Evolutionary conservation across 176 grass and related monocot species (phyloP).

Genomic region (Raddia guianensis): DNA sequence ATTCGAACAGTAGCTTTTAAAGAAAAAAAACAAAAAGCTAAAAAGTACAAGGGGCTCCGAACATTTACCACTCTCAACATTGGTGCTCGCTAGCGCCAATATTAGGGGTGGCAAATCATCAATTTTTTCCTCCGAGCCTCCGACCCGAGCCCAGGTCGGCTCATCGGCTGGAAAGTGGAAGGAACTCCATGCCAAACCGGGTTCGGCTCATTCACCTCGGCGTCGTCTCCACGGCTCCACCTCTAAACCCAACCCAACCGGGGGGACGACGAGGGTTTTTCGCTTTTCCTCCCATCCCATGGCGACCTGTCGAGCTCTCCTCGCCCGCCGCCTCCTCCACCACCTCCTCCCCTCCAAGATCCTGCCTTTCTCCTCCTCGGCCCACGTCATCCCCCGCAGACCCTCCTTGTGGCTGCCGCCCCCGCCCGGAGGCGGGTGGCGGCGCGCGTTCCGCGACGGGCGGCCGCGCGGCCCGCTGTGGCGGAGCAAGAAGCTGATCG

Average conservation of each 20-base stretch:
- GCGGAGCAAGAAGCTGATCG: constrained; percentile 94
- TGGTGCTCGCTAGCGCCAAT: too few relatives aligned
- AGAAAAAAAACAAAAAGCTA: too few relatives aligned
- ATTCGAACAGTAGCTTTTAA: too few relatives aligned
- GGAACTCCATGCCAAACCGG: too few relatives aligned
- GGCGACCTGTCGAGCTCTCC: constrained; percentile 39
- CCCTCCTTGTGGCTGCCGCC: neutral
- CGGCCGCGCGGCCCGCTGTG: constrained; percentile 89
- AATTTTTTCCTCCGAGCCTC: too few relatives aligned
- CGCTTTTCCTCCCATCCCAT: constrained; percentile 44
- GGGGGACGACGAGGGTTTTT: constrained; percentile 38
- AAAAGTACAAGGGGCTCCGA: too few relatives aligned
- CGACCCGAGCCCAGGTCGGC: too few relatives aligned
- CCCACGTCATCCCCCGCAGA: neutral
- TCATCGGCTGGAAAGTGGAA: too few relatives aligned
- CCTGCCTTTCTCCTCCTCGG: neutral
- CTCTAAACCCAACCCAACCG: constrained; percentile 11
- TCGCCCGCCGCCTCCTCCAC: constrained; percentile 31
- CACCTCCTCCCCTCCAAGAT: constrained; percentile 13
- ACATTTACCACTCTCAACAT: too few relatives aligned
- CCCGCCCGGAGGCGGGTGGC: neutral
- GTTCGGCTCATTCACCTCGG: neutral
- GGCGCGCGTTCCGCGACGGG: constrained; percentile 71
- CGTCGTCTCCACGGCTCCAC: constrained; percentile 6
- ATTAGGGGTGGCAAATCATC: too few relatives aligned